A percentile compares a stretch with the other conserved stretches of the same genome.
Evolutionary conservation across 805 yeast genomes (phyloP).

Genomic region (Candida loeiensis): DNA sequence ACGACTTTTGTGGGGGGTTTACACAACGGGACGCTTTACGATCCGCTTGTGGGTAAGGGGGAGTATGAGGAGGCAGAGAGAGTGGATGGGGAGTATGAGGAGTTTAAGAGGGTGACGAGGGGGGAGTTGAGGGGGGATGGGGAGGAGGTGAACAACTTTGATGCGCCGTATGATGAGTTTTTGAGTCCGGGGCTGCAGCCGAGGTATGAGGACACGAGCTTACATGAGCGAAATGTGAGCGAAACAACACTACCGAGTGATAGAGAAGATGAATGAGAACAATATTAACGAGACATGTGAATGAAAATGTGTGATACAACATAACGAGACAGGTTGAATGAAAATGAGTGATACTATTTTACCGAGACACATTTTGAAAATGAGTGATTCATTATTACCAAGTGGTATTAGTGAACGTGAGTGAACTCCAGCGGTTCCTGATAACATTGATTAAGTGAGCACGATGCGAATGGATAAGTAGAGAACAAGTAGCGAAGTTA

Average conservation of each 20-base stretch:
- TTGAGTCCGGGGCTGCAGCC: constrained; percentile 23
- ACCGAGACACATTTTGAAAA: no score
- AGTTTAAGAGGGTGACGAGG: constrained; percentile 13
- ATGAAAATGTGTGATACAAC: no score
- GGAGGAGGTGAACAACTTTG: constrained; percentile 23
- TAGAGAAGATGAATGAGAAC: not conserved
- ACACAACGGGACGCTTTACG: constrained; percentile 49
- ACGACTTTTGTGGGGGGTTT: constrained; percentile 50
- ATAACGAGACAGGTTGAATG: no score
- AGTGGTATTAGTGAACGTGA: no score
- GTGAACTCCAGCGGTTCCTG: no score
- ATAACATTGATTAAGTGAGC: no score
- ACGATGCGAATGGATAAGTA: no score
- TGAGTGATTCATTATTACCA: no score
- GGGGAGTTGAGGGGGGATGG: constrained; percentile 20
- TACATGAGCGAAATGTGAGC: not conserved
- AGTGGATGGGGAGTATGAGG: constrained; percentile 13
- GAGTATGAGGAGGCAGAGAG: constrained; percentile 14
- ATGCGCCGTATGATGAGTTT: constrained; percentile 35
- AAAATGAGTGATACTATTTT: no score
- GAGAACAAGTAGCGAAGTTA: no score
- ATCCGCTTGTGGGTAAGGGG: constrained; percentile 13
- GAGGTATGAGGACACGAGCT: constrained; percentile 12
- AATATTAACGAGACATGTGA: not conserved
- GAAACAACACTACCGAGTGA: not conserved